These are phyloP conservation scores for Saksenaea vasiformis DNA, from an alignment of 371 early-diverging fungal genomes.

Conservation along the genomic window DNA sequence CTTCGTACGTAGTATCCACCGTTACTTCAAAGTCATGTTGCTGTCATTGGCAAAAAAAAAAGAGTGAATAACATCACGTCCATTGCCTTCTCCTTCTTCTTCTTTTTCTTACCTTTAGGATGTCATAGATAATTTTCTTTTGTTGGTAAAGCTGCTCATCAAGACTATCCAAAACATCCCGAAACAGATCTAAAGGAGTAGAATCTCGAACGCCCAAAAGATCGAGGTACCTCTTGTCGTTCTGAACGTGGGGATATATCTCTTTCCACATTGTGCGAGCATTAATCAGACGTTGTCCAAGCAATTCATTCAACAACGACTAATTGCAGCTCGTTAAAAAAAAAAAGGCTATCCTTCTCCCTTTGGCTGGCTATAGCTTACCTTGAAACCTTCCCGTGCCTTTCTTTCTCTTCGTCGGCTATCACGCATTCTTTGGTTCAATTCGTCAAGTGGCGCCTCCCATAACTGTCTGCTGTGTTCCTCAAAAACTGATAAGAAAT, in stretches of 20 bases:
- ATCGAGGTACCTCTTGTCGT: slow-evolving; percentile 69
- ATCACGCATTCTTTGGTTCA: slow-evolving; percentile 32
- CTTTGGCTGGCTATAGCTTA: slow-evolving; percentile 13
- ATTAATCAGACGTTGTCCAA: slow-evolving; percentile 55
- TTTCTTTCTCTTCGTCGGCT: slow-evolving; percentile 67
- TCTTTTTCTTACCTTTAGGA: slow-evolving; percentile 43
- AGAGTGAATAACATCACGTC: neutral
- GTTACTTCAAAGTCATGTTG: slow-evolving; percentile 51
- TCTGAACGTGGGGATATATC: slow-evolving; percentile 72
- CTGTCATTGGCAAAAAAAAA: slow-evolving; percentile 9
- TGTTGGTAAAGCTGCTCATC: slow-evolving; percentile 76
- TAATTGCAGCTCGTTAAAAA: slow-evolving; percentile 16
- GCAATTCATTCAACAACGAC: slow-evolving; percentile 64
- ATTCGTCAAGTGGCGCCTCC: slow-evolving; percentile 51
- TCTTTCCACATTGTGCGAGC: slow-evolving; percentile 84
- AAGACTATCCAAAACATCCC: slow-evolving; percentile 83
- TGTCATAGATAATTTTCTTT: slow-evolving; percentile 67
- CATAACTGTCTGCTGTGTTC: slow-evolving; percentile 73
- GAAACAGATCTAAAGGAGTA: slow-evolving; percentile 88
- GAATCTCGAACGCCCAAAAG: slow-evolving; percentile 87
- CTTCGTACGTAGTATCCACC: slow-evolving; percentile 54
- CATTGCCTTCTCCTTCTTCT: slow-evolving; percentile 29
- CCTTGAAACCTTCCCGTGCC: slow-evolving; percentile 67
- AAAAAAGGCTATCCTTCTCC: neutral
- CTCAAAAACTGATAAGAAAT: slow-evolving; percentile 81